Evolutionary conservation across 495 filamentous ascomycete genomes (phyloP), one percentile per base, ranked within the genome.

Genomic region (Penicillium arizonense): DNA sequence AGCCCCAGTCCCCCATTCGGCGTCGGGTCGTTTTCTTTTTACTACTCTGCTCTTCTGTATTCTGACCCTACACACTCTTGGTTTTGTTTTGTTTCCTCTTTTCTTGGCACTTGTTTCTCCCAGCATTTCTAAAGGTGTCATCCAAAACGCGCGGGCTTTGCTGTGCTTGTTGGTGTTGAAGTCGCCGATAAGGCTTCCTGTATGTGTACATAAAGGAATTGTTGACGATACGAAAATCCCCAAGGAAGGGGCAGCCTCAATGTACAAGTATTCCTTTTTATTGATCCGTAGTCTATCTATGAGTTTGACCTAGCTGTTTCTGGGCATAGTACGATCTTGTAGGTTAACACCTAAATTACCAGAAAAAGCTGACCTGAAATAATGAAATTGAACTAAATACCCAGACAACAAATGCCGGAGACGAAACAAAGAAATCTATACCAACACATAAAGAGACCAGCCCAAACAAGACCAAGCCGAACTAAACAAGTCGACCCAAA

Each of bases 181-280:
- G 36, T 16, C 11, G 47, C 42, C 23, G 28, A 37, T 12, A 6
- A 16, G 49, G 32, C 16, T 34, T 47, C 41, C 33, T 60, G 35
- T 59, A 52, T 53, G 44, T 55, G 57, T 61, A 63, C 50, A 61
- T 60, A 55, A 40, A 37, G 47, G 40, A 16, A 47, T 26, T 40
- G 40, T 44, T 40, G 40, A 46, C 18, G 38, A 35, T 35, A 30
- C 26, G 39, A 35, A 24, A 50, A n/a, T 5, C 13, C 8, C 13
- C 10, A 13, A 21, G 20, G 38, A 23, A 42, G 20, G 38, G 32
- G 13, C 33, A 18, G 14, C 11, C 13, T 43, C 38, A 43, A 50
- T 50, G 48, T 50, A 50, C 39, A 50, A 50, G 18, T 50, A 50
- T 50, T 20, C 16, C 33, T 42, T 10, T 23, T 30, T 23, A 30